Percentiles rank a stretch among this genome's conserved stretches.
phyloP scores from a whole-genome alignment of 2,329 filamentous ascomycete species.

The Tolypocladium tropicale region DNA sequence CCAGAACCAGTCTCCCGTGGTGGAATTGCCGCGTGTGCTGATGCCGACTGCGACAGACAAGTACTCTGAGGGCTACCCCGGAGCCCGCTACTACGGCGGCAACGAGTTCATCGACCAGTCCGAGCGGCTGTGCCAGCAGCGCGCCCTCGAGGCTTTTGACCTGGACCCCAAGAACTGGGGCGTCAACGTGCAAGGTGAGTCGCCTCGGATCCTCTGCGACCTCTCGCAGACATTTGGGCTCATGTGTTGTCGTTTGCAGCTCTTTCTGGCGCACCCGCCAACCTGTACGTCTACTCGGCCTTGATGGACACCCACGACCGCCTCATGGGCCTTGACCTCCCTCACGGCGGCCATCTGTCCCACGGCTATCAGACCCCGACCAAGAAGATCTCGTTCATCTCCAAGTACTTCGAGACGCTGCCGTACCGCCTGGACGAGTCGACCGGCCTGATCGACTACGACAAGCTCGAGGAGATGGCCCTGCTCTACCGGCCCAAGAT shows the following conservation, averaged over 20 bases:
- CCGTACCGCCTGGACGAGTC: slow-evolving; percentile 86
- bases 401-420: slow-evolving; percentile 97
- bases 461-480: slow-evolving; percentile 78
- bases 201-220: background rate
- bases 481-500: slow-evolving; percentile 89
- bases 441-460: slow-evolving; percentile 92
- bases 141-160: slow-evolving; percentile 79
- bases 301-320: slow-evolving; percentile 87
- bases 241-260: slow-evolving; percentile 33
- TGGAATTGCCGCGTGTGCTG: slow-evolving; percentile 9
- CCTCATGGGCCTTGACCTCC: slow-evolving; percentile 93
- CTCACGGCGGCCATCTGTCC: slow-evolving; percentile 89
- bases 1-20: background rate
- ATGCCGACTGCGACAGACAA: slow-evolving; percentile 54
- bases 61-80: slow-evolving; percentile 97
- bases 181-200: slow-evolving; percentile 83
- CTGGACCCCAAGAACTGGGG: slow-evolving; percentile 84
- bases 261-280: slow-evolving; percentile 63
- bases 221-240: background rate
- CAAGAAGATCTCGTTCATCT: slow-evolving; percentile 94
- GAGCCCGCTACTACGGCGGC: slow-evolving; percentile 90
- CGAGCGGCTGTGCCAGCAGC: slow-evolving; percentile 80
- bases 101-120: slow-evolving; percentile 93
- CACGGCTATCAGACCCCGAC: slow-evolving; percentile 95
- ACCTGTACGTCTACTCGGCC: slow-evolving; percentile 91